Percentiles rank a stretch among this genome's conserved stretches.
Conservation (phyloP, 352 stramenopile species). For the Phytophthora constricta region DNA sequence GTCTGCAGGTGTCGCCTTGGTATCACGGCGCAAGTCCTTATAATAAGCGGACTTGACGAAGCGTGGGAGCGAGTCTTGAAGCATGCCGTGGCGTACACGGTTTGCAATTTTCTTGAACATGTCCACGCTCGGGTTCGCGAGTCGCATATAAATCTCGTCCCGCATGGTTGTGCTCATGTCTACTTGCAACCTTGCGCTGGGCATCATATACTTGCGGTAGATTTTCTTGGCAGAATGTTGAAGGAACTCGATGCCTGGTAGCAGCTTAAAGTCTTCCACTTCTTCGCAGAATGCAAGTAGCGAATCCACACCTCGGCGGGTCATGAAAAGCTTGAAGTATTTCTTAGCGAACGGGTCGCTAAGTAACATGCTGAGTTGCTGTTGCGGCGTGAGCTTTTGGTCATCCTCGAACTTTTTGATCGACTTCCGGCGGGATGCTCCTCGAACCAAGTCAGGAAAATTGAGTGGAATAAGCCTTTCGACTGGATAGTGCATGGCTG, state of each 20-base stretch:
- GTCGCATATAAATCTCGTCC: conserved; percentile 69
- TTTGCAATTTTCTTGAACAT: conserved; percentile 87
- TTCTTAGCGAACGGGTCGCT: conserved; percentile 70
- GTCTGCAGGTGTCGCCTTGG: conserved; percentile 45
- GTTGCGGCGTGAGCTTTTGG: conserved; percentile 48
- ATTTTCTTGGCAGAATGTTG: conserved; percentile 89
- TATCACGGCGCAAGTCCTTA: conserved; percentile 70
- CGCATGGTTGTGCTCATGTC: conserved; percentile 87
- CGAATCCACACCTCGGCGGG: conserved; percentile 65
- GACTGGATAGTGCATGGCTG: conserved; percentile 75
- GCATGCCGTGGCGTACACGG: conserved; percentile 70
- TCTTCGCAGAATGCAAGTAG: conserved; percentile 80
- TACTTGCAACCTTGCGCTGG: conserved; percentile 76
- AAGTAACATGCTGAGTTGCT: conserved; percentile 58
- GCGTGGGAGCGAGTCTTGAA: conserved; percentile 78
- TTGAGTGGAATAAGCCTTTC: conserved; percentile 73
- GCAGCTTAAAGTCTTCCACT: conserved; percentile 80
- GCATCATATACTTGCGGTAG: conserved; percentile 86
- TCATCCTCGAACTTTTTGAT: conserved; percentile 42
- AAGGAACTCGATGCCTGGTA: conserved; percentile 84
- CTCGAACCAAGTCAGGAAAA: conserved; percentile 23
- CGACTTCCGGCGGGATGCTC: conserved; percentile 1
- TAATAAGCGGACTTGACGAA: conserved; percentile 83
- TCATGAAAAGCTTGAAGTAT: conserved; percentile 82
- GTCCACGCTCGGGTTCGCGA: conserved; percentile 77